A percentile compares a stretch with the other conserved stretches of the same genome.
Conservation (phyloP, 176 grass and related monocot species). For the Avena sativa region DNA sequence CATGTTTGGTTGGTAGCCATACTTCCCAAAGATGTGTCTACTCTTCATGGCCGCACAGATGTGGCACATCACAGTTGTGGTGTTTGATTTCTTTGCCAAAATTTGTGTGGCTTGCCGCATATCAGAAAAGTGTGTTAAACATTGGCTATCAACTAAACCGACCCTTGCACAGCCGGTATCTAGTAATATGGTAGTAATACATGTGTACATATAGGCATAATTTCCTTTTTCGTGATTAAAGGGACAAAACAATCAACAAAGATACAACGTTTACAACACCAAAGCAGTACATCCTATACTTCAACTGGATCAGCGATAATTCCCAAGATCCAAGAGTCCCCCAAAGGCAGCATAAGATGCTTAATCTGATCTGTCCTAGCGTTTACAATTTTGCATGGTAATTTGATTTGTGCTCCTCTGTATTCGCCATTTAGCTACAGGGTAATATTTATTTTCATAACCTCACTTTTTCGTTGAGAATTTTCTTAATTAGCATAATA, state of each 20-base stretch:
- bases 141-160: background rate
- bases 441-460: background rate
- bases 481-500: conserved; percentile 21
- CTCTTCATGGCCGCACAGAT: conserved; percentile 9
- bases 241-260: background rate
- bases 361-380: background rate
- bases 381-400: background rate
- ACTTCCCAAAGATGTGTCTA: background rate
- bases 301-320: conserved; percentile 2
- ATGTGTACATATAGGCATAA: background rate
- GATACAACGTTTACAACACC: background rate
- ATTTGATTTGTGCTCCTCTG: background rate
- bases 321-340: background rate
- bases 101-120: background rate
- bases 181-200: conserved; percentile 4
- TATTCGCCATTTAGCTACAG: background rate
- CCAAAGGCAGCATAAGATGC: background rate
- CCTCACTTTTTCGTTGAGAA: background rate
- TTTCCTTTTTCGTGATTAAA: conserved; percentile 10
- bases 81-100: background rate
- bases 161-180: background rate
- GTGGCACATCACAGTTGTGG: background rate
- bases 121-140: background rate
- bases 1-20: background rate
- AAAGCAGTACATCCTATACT: conserved; percentile 2